phyloP scores from a whole-genome alignment of 208 protist species.

The Leishmania gerbilli region DNA sequence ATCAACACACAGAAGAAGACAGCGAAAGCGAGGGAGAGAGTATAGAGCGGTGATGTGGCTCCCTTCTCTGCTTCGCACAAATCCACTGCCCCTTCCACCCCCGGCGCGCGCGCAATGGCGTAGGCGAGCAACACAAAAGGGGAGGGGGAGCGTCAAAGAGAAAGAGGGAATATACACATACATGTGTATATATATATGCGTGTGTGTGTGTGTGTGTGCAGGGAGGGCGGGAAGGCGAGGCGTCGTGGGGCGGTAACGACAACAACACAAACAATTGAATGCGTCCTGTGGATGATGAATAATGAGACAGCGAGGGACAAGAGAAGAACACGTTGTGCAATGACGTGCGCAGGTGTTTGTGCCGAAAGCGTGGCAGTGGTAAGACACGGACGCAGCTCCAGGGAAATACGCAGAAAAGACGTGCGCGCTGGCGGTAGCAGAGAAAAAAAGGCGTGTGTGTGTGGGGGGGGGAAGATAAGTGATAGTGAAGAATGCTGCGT shows the following conservation, averaged over 20 bases:
- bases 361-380: background rate
- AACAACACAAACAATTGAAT: too few species aligned
- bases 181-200: too few species aligned
- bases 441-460: background rate
- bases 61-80: background rate
- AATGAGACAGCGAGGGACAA: too few species aligned
- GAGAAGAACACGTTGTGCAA: background rate
- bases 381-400: background rate
- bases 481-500: background rate
- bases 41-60: background rate
- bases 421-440: background rate
- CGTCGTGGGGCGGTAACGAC: background rate
- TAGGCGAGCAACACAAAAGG: background rate
- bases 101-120: background rate
- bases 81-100: background rate
- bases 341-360: background rate
- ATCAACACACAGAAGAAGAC: background rate
- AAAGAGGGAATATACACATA: background rate
- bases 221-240: background rate
- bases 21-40: background rate
- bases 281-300: too few species aligned
- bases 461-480: background rate
- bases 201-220: background rate
- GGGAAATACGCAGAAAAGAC: background rate
- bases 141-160: background rate